Base-by-base conservation (phyloP, 129 eudicot genomes). In the Silybum marianum region DNA sequence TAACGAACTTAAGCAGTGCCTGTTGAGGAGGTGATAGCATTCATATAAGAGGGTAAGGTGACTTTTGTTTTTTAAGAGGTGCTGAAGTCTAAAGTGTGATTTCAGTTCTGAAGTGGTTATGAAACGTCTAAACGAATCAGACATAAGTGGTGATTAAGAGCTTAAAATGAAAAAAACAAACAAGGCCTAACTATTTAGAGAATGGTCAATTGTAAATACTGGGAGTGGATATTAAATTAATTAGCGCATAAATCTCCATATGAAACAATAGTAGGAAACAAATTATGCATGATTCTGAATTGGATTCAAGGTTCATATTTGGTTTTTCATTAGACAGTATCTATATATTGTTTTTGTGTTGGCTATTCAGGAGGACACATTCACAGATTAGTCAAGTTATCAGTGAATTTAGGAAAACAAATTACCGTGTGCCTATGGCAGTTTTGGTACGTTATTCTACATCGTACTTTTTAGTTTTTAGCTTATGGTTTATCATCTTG, bases 351-450 rank as follows among this genome's bases (percentile, higher is more conserved):
- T 69, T 71, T 71, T 54, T 67, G 40, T 72, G 62, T 74, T 30
- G 79, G 71, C 76, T 83, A 81, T 86, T 75, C 63, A 95, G 99
- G 97, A 85, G 99, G 87, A 95, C 97, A 6, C 99, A 95, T 88
- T 65, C 93, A 58, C 99, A 95, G 79, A 90, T 95, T 82, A 82
- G 85, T 86, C 99, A 95, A 85, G 97, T 92, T 74, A 83, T 92
- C 14, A 88, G 93, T 6, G 99, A 95, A 84, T 95, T 89, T 82
- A 86, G 84, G 85, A 95, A 95, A 84, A 95, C 97, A 74, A 46
- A 87, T 80, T 95, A 95, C 54, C 88, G 92, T 80, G 92, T 90
- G 76, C 93, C 99, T 46, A 95, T 95, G 99, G 93, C 97, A 65
- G 89, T 95, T 79, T 82, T 95, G 97, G 99, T 95, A 80, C 9